Evolutionary conservation across 352 stramenopile species (phyloP).

Genomic region (Globisporangium apiculatum): DNA sequence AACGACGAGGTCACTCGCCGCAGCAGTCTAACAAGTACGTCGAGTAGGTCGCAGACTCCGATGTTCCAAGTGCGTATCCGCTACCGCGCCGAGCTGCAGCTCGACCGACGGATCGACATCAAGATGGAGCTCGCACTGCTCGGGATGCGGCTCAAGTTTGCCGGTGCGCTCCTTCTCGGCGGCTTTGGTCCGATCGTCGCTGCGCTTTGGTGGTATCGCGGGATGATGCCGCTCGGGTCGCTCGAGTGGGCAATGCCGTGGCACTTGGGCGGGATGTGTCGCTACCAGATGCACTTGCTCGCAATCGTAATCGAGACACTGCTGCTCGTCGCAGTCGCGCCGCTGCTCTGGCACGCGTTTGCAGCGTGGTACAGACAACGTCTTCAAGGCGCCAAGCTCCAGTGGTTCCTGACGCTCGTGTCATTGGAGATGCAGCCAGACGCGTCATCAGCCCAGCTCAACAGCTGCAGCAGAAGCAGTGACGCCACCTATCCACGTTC

Average conservation of each 20-base stretch:
- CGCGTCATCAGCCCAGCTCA: neutral
- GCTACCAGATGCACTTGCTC: conserved; percentile 3
- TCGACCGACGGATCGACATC: conserved; percentile 22
- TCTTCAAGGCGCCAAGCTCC: conserved; percentile 22
- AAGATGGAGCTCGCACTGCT: conserved; percentile 6
- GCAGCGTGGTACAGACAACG: conserved; percentile 11
- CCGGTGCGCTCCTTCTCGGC: conserved; percentile 4
- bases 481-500: neutral
- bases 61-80: conserved; percentile 22
- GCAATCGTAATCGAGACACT: conserved; percentile 2
- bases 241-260: neutral
- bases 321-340: conserved; percentile 9
- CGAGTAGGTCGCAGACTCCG: conserved; percentile 3
- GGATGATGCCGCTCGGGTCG: neutral
- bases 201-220: neutral
- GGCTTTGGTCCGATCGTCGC: conserved; percentile 3
- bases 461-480: neutral
- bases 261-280: neutral
- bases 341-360: conserved; percentile 25
- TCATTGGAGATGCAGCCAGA: conserved; percentile 22
- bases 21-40: neutral
- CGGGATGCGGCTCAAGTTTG: conserved; percentile 10
- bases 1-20: neutral
- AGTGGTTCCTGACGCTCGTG: conserved; percentile 30
- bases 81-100: conserved; percentile 22